phyloP scores from a whole-genome alignment of 495 filamentous ascomycete genomes.

The Penicillium antarcticum region DNA sequence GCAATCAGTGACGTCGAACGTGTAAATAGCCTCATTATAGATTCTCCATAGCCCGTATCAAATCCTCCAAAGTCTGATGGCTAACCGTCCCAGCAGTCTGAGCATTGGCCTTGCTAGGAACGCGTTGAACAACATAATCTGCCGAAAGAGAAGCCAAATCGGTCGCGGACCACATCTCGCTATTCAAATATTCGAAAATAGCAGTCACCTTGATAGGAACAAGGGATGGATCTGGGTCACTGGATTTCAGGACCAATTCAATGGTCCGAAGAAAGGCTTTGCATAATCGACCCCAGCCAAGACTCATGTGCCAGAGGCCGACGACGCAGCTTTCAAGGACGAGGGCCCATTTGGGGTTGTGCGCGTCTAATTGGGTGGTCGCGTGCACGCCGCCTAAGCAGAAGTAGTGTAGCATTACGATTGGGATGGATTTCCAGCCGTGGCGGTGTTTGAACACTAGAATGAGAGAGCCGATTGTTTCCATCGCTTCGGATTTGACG shows the following conservation, averaged over 20 bases:
- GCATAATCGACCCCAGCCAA: constrained; percentile 26
- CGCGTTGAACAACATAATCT: constrained; percentile 22
- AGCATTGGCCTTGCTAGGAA: constrained; percentile 1
- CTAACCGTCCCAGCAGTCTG: background rate
- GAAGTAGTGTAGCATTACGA: constrained; percentile 30
- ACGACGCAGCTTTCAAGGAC: constrained; percentile 26
- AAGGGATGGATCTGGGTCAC: constrained; percentile 6
- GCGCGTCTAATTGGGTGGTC: constrained; percentile 11
- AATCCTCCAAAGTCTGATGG: background rate
- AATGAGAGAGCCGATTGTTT: constrained; percentile 21
- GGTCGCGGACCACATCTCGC: constrained; percentile 15
- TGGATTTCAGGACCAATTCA: constrained; percentile 17
- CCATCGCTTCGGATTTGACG: constrained; percentile 16
- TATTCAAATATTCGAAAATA: constrained; percentile 16
- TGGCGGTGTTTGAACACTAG: constrained; percentile 20
- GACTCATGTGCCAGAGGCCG: constrained; percentile 27
- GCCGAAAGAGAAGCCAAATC: constrained; percentile 20
- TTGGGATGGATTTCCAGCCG: constrained; percentile 26
- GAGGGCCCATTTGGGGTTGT: constrained; percentile 19
- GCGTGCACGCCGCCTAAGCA: constrained; percentile 22
- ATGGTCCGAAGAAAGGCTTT: constrained; percentile 28
- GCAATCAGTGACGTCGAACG: no score
- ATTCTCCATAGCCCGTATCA: constrained; percentile 2
- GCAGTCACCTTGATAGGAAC: constrained; percentile 16
- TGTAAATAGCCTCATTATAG: background rate